These are phyloP conservation scores for Rhizomucor miehei DNA, from an alignment of 371 early-diverging fungal genomes.

Conservation along the genomic window DNA sequence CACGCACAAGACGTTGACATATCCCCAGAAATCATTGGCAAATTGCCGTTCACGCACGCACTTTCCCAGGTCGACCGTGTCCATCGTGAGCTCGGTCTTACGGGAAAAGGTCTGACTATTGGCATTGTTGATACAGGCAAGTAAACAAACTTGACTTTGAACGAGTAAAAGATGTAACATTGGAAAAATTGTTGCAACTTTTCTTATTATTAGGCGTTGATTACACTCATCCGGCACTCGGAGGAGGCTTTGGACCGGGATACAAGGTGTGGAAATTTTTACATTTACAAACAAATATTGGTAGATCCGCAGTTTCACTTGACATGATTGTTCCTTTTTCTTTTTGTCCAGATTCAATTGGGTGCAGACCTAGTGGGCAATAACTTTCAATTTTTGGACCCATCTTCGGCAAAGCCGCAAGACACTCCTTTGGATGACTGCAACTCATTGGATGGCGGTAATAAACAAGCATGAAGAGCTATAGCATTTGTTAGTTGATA, in stretches of 20 bases:
- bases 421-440: conserved; percentile 12
- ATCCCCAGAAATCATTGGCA: conserved; percentile 1
- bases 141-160: neutral
- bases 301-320: too few relatives aligned
- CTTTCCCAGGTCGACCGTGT: conserved; percentile 27
- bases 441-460: conserved; percentile 6
- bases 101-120: conserved; percentile 61
- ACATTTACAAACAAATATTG: too few relatives aligned
- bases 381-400: conserved; percentile 4
- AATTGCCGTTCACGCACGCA: conserved; percentile 9
- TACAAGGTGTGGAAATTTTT: conserved; percentile 7
- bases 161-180: conserved; percentile 25
- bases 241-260: conserved; percentile 56
- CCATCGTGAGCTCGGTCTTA: conserved; percentile 21
- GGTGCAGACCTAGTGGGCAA: conserved; percentile 64
- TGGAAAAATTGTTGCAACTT: conserved; percentile 19
- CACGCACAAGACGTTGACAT: neutral
- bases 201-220: conserved; percentile 63
- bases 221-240: conserved; percentile 63
- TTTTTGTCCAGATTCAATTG: conserved; percentile 11
- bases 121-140: conserved; percentile 64
- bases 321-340: neutral
- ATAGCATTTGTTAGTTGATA: neutral
- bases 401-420: conserved; percentile 1
- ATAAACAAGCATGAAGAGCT: too few relatives aligned